Evolutionary conservation across 768 basidiomycete species (phyloP).

Genomic region (Glaciozyma antarctica): DNA sequence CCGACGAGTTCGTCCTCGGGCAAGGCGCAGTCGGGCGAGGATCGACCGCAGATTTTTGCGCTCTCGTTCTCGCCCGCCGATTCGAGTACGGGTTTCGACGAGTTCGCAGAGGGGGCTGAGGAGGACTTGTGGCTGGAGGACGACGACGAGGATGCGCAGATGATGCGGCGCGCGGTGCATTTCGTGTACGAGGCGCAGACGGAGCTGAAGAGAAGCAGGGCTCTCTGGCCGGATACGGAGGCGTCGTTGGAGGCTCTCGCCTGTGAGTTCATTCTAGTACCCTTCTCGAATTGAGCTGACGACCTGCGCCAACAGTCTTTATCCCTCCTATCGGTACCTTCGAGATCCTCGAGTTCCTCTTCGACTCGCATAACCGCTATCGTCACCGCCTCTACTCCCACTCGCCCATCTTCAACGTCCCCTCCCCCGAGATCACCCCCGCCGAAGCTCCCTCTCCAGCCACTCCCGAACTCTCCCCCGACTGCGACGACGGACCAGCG

Average conservation of each 20-base stretch:
- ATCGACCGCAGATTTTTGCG: constrained; percentile 1
- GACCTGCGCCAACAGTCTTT: constrained; percentile 4
- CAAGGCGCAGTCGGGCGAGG: neutral
- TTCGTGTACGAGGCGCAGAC: constrained; percentile 16
- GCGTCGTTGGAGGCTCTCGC: constrained; percentile 15
- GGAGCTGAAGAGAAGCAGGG: constrained; percentile 9
- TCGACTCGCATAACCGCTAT: constrained; percentile 21
- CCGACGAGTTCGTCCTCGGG: neutral
- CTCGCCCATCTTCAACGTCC: neutral
- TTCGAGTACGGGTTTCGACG: constrained; percentile 1
- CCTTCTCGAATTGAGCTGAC: neutral
- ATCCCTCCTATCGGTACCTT: constrained; percentile 11
- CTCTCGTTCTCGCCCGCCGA: neutral
- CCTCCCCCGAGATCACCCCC: constrained; percentile 6
- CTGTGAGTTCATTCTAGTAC: neutral
- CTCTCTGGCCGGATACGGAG: constrained; percentile 25
- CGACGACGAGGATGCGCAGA: neutral
- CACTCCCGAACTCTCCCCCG: constrained; percentile 3
- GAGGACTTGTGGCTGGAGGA: neutral
- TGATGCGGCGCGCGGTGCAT: constrained; percentile 1
- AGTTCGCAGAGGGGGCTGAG: neutral
- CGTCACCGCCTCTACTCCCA: neutral
- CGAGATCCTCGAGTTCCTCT: constrained; percentile 25
- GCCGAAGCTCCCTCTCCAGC: constrained; percentile 13
- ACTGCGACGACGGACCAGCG: neutral